phyloP scores from a whole-genome alignment of 2,329 filamentous ascomycete species.

The Fusarium sp. region DNA sequence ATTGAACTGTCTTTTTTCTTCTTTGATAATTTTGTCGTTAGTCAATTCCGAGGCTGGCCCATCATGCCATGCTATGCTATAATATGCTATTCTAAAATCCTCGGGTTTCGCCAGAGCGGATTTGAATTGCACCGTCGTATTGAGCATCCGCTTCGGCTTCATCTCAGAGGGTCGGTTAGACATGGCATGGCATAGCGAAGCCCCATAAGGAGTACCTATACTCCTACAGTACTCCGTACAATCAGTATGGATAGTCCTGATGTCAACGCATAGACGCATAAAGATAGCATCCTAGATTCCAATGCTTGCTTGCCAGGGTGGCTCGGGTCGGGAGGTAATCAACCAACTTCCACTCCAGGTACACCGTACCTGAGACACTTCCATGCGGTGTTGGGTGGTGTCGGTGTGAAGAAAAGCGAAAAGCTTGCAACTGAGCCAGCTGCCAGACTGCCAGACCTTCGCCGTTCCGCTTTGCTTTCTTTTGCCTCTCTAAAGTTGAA shows the following conservation, averaged over 20 bases:
- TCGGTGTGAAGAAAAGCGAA: conserved; percentile 27
- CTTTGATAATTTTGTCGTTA: not conserved
- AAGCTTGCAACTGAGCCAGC: conserved; percentile 21
- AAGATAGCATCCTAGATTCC: conserved; percentile 25
- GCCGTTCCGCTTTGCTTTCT: conserved; percentile 20
- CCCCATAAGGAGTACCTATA: conserved; percentile 13
- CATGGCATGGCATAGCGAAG: conserved; percentile 7
- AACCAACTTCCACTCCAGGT: conserved; percentile 31
- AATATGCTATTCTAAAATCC: conserved; percentile 27
- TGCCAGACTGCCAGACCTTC: too few relatives aligned
- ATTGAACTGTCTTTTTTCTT: not conserved
- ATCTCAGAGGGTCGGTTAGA: conserved; percentile 17
- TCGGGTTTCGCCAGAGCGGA: conserved; percentile 36
- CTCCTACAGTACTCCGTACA: not conserved
- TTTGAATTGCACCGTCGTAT: conserved; percentile 36
- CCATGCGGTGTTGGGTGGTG: conserved; percentile 18
- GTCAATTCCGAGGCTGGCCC: conserved; percentile 16
- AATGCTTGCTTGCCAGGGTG: conserved; percentile 30
- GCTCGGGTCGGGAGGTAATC: conserved; percentile 12
- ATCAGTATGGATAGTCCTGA: conserved; percentile 4
- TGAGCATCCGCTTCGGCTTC: conserved; percentile 28
- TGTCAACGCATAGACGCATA: conserved; percentile 36
- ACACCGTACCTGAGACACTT: conserved; percentile 39
- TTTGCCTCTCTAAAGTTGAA: conserved; percentile 33
- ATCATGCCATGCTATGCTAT: conserved; percentile 10